Conservation (phyloP, 805 yeast genomes). For the Scheffersomyces ergatensis region DNA sequence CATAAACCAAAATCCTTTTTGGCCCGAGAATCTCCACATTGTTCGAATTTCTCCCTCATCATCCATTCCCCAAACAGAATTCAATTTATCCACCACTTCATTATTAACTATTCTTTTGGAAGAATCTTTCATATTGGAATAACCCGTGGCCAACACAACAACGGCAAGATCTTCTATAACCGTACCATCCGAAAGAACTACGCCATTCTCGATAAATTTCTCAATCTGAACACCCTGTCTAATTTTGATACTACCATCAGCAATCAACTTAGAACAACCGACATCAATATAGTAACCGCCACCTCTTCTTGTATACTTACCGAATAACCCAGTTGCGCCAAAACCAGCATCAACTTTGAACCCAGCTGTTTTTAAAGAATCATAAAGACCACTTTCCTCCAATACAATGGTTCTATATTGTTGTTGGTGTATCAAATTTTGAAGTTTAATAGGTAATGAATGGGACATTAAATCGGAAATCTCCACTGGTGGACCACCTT, state of each 20-base stretch:
- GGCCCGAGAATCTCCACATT: constrained; percentile 39
- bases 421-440: constrained; percentile 35
- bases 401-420: constrained; percentile 28
- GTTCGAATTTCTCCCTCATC: constrained; percentile 42
- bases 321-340: constrained; percentile 43
- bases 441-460: constrained; percentile 31
- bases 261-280: constrained; percentile 39
- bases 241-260: constrained; percentile 36
- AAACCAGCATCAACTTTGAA: constrained; percentile 41
- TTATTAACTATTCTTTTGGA: constrained; percentile 37
- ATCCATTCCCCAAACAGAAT: constrained; percentile 43
- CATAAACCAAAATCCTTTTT: constrained; percentile 38
- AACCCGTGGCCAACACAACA: constrained; percentile 46
- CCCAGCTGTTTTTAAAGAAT: constrained; percentile 30
- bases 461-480: constrained; percentile 38
- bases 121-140: constrained; percentile 40
- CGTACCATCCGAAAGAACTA: constrained; percentile 39
- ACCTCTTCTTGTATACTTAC: constrained; percentile 38
- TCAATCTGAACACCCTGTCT: constrained; percentile 32
- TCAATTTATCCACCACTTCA: constrained; percentile 28
- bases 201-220: constrained; percentile 34
- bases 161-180: constrained; percentile 29
- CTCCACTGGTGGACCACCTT: constrained; percentile 33
- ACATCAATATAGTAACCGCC: constrained; percentile 49
- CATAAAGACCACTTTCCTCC: constrained; percentile 29